phyloP scores from a whole-genome alignment of 2,329 filamentous ascomycete species.

The Cercospora sp. region DNA sequence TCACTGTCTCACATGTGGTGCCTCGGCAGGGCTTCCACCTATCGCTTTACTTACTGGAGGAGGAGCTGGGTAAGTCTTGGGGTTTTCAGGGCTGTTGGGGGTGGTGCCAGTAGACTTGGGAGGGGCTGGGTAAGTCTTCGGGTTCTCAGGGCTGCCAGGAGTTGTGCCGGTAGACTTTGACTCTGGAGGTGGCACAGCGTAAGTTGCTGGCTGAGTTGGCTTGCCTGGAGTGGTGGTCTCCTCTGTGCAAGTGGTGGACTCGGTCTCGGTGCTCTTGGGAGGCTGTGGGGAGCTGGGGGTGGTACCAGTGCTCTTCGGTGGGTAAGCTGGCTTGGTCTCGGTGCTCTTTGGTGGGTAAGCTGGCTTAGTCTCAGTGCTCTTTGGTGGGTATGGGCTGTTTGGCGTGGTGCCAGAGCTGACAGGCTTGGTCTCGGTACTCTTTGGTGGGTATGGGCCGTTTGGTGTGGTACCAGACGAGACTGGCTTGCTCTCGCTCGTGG shows the following conservation, averaged over 20 bases:
- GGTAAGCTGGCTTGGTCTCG: not conserved
- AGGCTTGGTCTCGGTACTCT: not conserved
- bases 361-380: not conserved
- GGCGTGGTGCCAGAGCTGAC: not conserved
- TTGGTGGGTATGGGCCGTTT: not conserved
- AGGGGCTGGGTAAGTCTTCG: not conserved
- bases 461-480: not conserved
- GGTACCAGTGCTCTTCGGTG: not conserved
- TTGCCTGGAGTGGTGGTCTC: not conserved
- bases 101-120: not conserved
- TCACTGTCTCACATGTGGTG: no score
- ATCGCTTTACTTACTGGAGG: not conserved
- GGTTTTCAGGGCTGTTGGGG: no score
- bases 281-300: not conserved
- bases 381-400: not conserved
- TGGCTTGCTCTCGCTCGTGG: not conserved
- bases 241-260: not conserved
- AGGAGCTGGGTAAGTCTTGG: not conserved
- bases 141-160: slow-evolving; percentile 5
- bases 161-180: not conserved
- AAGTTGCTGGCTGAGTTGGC: not conserved
- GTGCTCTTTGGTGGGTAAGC: not conserved
- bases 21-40: no score
- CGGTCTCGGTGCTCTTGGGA: not conserved
- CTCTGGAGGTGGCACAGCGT: not conserved